Evolutionary conservation across 2,329 filamentous ascomycete genomes (phyloP).

Genomic region (Fusarium floridanum): DNA sequence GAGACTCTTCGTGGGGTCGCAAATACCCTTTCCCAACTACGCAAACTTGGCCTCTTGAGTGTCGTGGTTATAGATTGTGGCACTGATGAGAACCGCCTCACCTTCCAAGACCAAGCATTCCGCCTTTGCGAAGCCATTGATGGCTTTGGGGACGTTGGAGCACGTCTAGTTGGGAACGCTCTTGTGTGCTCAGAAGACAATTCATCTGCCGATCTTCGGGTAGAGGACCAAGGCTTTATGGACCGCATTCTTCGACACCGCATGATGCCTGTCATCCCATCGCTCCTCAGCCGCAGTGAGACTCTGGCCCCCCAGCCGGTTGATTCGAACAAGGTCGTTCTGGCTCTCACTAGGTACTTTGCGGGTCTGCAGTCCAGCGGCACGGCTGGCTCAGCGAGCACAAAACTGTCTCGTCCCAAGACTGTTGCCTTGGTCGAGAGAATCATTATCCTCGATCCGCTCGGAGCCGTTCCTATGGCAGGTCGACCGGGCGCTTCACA

Average conservation of each 20-base stretch:
- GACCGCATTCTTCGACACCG: conserved; percentile 50
- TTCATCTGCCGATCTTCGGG: conserved; percentile 40
- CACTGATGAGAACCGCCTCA: conserved; percentile 54
- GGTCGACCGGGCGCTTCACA: conserved; percentile 54
- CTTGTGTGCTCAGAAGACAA: conserved; percentile 36
- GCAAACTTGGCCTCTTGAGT: conserved; percentile 83
- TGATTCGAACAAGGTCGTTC: conserved; percentile 72
- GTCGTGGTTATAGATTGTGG: conserved; percentile 85
- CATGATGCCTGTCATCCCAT: conserved; percentile 56
- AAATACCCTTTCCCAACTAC: conserved; percentile 85
- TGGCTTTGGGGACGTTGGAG: conserved; percentile 74
- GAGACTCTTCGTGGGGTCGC: conserved; percentile 80
- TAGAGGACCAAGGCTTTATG: conserved; percentile 51
- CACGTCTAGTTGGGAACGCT: conserved; percentile 72
- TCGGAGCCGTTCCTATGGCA: conserved; percentile 84
- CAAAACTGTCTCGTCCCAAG: conserved; percentile 55
- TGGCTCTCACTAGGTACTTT: conserved; percentile 83
- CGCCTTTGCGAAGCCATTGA: conserved; percentile 83
- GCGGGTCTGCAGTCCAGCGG: conserved; percentile 70
- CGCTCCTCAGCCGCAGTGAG: conserved; percentile 58
- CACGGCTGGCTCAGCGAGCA: neutral
- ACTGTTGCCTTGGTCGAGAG: conserved; percentile 79
- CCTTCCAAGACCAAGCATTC: conserved; percentile 73
- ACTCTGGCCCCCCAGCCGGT: conserved; percentile 55
- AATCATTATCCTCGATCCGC: conserved; percentile 87